Percentiles rank a stretch among this genome's conserved stretches.
These are phyloP conservation scores for Forsythia viridissima DNA, from an alignment of 257 asterid genomes.

Conservation along the genomic window DNA sequence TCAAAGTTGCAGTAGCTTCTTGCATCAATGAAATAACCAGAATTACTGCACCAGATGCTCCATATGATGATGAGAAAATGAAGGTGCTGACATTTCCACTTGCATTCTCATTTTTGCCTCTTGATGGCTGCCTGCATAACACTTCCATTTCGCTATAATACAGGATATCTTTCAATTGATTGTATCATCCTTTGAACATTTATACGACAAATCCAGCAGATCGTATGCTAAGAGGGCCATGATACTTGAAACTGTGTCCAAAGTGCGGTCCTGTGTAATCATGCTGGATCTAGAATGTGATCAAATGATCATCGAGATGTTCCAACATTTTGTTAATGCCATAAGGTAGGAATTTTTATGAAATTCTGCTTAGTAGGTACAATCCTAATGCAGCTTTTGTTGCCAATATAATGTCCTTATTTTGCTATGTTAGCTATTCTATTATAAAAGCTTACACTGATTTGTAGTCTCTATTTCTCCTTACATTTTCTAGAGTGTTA, in stretches of 20 bases:
- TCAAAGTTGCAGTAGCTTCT: slow-evolving; percentile 89
- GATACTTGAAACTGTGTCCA: slow-evolving; percentile 93
- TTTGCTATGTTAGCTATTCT: slow-evolving; percentile 7
- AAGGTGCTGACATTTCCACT: slow-evolving; percentile 46
- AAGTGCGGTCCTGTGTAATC: slow-evolving; percentile 92
- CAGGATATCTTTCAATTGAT: slow-evolving; percentile 90
- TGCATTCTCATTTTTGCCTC: neutral
- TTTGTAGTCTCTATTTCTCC: neutral
- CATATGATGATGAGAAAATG: slow-evolving; percentile 92
- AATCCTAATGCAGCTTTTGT: slow-evolving; percentile 14
- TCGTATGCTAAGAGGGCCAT: slow-evolving; percentile 70
- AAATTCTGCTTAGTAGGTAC: slow-evolving; percentile 2
- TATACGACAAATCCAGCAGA: slow-evolving; percentile 71
- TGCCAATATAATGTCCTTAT: neutral
- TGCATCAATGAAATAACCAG: slow-evolving; percentile 96
- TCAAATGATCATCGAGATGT: slow-evolving; percentile 82
- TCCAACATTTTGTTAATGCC: slow-evolving; percentile 70
- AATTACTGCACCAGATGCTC: slow-evolving; percentile 98
- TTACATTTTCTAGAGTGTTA: neutral
- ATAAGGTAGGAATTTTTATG: slow-evolving; percentile 59
- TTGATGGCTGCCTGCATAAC: slow-evolving; percentile 24
- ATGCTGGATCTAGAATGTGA: slow-evolving; percentile 99
- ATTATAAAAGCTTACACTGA: neutral
- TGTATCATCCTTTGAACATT: slow-evolving; percentile 80
- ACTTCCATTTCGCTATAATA: slow-evolving; percentile 23